Evolutionary conservation across 1,284 basidiomycete genomes (phyloP).

Genomic region (Kalmanozyma brasiliensis): DNA sequence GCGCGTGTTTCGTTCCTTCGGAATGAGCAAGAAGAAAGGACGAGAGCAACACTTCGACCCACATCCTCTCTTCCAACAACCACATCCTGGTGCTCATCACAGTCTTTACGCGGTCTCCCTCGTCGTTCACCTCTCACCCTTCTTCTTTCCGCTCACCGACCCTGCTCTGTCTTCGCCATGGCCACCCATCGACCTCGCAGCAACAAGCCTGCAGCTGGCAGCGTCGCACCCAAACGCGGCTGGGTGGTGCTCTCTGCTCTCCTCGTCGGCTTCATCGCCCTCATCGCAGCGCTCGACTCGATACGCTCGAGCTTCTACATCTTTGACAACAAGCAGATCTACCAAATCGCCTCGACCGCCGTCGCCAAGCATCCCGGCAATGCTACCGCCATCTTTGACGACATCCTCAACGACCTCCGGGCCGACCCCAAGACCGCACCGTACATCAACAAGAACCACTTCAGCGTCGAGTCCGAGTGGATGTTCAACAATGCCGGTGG

Average conservation of each 20-base stretch:
- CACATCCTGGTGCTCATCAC: conserved; percentile 9
- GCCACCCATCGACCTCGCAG: conserved; percentile 34
- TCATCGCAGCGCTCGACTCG: conserved; percentile 37
- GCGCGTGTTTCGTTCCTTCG: not conserved
- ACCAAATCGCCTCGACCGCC: conserved; percentile 51
- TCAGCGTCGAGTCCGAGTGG: conserved; percentile 77
- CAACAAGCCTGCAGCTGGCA: conserved; percentile 9
- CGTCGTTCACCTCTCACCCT: no score
- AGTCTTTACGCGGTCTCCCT: conserved; percentile 22
- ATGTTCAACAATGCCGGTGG: conserved; percentile 97
- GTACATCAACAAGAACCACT: conserved; percentile 59
- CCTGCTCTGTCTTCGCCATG: conserved; percentile 15
- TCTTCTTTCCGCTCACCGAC: not conserved
- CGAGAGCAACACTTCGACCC: conserved; percentile 1
- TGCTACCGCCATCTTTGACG: conserved; percentile 61
- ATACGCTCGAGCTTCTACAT: conserved; percentile 58
- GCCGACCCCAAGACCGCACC: conserved; percentile 55
- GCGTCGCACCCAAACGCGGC: conserved; percentile 15
- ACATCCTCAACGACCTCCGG: conserved; percentile 55
- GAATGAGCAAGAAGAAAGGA: not conserved
- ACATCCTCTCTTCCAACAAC: not conserved
- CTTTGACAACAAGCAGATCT: conserved; percentile 58
- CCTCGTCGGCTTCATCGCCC: conserved; percentile 32
- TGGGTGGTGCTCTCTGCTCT: conserved; percentile 31
- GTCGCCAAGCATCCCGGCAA: conserved; percentile 55